phyloP scores from a whole-genome alignment of 257 asterid genomes.

The Nicotiana tomentosiformis region DNA sequence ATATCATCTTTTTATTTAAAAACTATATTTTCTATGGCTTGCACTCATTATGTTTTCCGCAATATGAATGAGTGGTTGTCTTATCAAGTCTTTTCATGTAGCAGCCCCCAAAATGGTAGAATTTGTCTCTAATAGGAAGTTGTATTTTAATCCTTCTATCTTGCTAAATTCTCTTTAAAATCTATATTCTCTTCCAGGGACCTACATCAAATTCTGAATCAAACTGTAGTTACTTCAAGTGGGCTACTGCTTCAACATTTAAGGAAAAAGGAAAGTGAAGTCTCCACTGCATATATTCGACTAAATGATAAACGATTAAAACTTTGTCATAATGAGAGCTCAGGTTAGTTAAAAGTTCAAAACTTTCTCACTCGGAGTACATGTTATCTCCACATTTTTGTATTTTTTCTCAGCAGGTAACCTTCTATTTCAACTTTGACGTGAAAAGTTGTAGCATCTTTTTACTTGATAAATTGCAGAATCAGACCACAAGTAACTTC shows the following conservation, averaged over 20 bases:
- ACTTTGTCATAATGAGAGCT: too few species aligned
- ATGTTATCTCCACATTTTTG: not conserved
- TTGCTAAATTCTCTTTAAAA: not conserved
- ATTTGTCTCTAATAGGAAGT: too few species aligned
- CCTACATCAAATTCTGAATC: slow-evolving; percentile 94
- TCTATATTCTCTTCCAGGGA: slow-evolving; percentile 42
- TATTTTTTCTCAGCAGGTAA: not conserved
- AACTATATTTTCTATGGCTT: not conserved
- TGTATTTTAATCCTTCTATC: too few species aligned
- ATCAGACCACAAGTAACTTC: too few species aligned
- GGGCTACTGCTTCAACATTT: slow-evolving; percentile 68
- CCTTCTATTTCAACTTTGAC: not conserved
- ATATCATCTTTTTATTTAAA: too few species aligned
- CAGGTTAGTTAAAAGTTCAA: not conserved
- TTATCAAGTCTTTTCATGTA: too few species aligned
- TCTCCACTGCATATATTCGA: not conserved
- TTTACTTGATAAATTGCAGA: not conserved
- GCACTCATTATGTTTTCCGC: too few species aligned
- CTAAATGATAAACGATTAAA: too few species aligned
- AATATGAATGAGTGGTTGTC: too few species aligned
- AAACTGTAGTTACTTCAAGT: slow-evolving; percentile 86
- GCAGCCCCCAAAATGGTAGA: too few species aligned
- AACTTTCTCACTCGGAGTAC: too few species aligned
- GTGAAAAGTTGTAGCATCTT: not conserved
- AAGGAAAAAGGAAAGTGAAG: slow-evolving; percentile 39